Evolutionary conservation across 75 land plant species (phyloP), one percentile per base, ranked within the genome.

Genomic region (Selaginella moellendorffii): DNA sequence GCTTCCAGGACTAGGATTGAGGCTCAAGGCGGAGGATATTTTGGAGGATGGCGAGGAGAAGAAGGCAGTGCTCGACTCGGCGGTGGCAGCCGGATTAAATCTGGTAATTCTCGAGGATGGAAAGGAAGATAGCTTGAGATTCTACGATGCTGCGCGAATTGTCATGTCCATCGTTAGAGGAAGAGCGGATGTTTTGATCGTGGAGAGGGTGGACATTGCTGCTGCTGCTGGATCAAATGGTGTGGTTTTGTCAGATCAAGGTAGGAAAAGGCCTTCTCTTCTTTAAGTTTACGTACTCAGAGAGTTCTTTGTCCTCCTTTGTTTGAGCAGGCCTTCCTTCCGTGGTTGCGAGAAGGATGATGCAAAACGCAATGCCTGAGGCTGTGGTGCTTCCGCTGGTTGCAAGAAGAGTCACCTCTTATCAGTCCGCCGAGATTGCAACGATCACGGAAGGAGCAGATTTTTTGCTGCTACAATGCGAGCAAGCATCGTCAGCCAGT

Each of bases 141-240:
- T 92, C 25, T 92, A 88, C 29, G 86, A 92, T 63, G 97, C 95
- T 1, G 97, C 89, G 0, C 63, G 87, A 52, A 60, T 71, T 28
- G 63, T 92, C 58, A 88, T 81, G 69, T 52, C 84, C 0, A 53
- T 81, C 61, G 64, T 91, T 24, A 63, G 78, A 56, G 89, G 84
- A 23, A 73, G 97, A 52, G 97, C 89, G 0, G 81, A 70, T 63
- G 73, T 92, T 25, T 56, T 92, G 28, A 66, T 92, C 0, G 73
- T 80, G 1, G 97, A 92, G 71, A 72, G 97, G 21, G 97, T 88
- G 30, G 97, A 92, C 60, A 78, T 92, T 71, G 93, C 97, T 52
- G 78, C 95, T 46, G 89, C 95, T 24, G 81, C 84, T 58, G 82
- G 79, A 54, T 88, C 89, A 22, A 76, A 76, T 52, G 97, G 97